Evolutionary conservation across 768 basidiomycete species (phyloP), one percentile per base, ranked within the genome.

Genomic region (Nevesoporus exiguus): DNA sequence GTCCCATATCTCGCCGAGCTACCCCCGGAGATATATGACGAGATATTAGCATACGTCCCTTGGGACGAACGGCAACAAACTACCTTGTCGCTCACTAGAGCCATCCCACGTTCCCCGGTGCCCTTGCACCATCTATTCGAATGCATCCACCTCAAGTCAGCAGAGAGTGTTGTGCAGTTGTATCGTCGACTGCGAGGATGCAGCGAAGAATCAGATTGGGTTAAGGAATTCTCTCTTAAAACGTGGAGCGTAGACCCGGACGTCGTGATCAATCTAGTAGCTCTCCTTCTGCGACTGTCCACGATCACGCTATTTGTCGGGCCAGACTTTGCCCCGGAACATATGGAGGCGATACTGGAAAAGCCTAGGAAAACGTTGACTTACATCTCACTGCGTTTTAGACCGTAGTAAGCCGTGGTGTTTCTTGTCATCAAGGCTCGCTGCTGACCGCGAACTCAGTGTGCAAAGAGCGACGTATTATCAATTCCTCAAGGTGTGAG

Each of bases 391-490:
- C 65, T 96, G 49, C 73, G 87, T 55, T 95, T 96, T 71, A 79
- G 86, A 51, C 93, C 93, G 4, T 95, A 94, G 86, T 90, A 66
- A 72, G 87, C 71, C 14, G 15, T 24, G 2, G 27, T 13, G 6
- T 14, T 33, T 42, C n/a, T 53, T 17, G 30, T 15, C 6, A 2
- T 40, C 42, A 48, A 52, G 49, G 21, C 2, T 31, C 22, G 48
- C 52, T 24, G 40, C 24, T 49, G 42, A 57, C 7, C 39, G 9
- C 56, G 22, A 48, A n/a, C 15, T 40, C n/a, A 66, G 88, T 48
- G 85, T 90, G 10, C 79, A 85, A 61, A 81, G 76, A 65, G 87
- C 90, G 1, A 85, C 80, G 1, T 95, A 94, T 66, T 84, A 85
- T 59, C 88, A 88, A 56, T 94, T 95, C 67, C 79, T 92, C 36